Base-by-base conservation (phyloP, 345 rosid species). In the Ceriops tagal region DNA sequence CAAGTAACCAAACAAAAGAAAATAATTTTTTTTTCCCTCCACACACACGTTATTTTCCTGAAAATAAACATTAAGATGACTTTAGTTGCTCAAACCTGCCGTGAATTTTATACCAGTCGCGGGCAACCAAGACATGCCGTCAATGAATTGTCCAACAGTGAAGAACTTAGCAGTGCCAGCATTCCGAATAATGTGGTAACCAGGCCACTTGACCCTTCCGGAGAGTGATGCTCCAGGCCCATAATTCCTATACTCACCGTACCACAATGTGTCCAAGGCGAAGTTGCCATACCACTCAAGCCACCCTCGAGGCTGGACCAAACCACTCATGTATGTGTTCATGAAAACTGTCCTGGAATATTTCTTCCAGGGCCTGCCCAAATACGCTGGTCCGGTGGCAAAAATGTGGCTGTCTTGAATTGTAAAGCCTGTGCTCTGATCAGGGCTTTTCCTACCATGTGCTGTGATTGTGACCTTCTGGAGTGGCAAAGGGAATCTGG, bases 391-490 rank as follows among this genome's bases (percentile, higher is more conserved):
- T 52, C 64, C 70, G 11, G 78, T 49, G 8, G 78, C 78, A 27
- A 62, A 75, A 27, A 75, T 64, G 19, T 20, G 65, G 74, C 78
- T 75, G 28, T 75, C 62, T 56, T 75, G 78, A 19, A 75, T 58
- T 4, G 78, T 32, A 46, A 75, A 75, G 11, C 78, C 78, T 0
- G 78, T 75, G 67, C 74, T 75, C 22, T 75, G 78, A 30, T 69
- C 56, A 3, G 78, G 78, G 55, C 27, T 43, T 69, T 75, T 75
- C 61, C 78, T 57, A 22, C 78, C 78, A 11, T 75, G 70, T 1
- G 78, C 74, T 21, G 78, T 75, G 59, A 75, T 75, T 34, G 78
- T 75, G 30, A 75, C 78, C 57, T 75, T 75, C 60, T 75, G 78
- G 2, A 75, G 32, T 19, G 78, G 70, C 18, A 75, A 31, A 32